phyloP scores from a whole-genome alignment of 2,329 filamentous ascomycete species.

The Aureobasidium sp. region DNA sequence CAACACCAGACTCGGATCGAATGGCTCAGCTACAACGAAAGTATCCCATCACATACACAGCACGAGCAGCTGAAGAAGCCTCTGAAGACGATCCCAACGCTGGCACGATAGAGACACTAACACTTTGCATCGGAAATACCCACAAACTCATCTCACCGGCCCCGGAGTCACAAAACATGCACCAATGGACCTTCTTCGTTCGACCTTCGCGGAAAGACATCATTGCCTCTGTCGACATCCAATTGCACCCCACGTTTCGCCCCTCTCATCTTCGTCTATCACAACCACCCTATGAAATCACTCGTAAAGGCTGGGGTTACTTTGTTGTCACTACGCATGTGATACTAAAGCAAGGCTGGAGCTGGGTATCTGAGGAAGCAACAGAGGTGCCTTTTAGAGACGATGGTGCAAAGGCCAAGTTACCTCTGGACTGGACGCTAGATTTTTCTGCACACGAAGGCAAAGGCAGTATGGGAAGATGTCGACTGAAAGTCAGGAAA shows the following conservation, averaged over 20 bases:
- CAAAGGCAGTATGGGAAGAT: slow-evolving; percentile 33
- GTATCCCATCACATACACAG: slow-evolving; percentile 25
- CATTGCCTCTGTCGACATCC: slow-evolving; percentile 36
- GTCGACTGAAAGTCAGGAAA: slow-evolving; percentile 34
- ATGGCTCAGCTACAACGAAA: slow-evolving; percentile 25
- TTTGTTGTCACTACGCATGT: slow-evolving; percentile 35
- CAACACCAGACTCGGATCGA: slow-evolving; percentile 28
- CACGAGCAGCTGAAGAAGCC: slow-evolving; percentile 29
- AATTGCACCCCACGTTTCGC: slow-evolving; percentile 36
- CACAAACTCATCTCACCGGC: slow-evolving; percentile 26
- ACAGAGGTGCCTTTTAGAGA: slow-evolving; percentile 25
- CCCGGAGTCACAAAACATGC: slow-evolving; percentile 28
- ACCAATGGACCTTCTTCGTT: slow-evolving; percentile 42
- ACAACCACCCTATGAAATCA: slow-evolving; percentile 33
- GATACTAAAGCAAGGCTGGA: slow-evolving; percentile 36
- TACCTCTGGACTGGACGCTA: slow-evolving; percentile 36
- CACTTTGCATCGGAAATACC: slow-evolving; percentile 38
- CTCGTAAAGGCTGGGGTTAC: slow-evolving; percentile 35
- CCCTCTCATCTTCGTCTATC: slow-evolving; percentile 29
- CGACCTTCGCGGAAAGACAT: slow-evolving; percentile 36
- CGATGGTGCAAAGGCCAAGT: slow-evolving; percentile 23
- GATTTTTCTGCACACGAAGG: slow-evolving; percentile 32
- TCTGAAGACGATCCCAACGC: slow-evolving; percentile 22
- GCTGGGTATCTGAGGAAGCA: slow-evolving; percentile 35
- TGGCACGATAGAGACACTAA: slow-evolving; percentile 30